Evolutionary conservation across 164 flowering plant species (phyloP), one percentile per base, ranked within the genome.

Genomic region (Malania oleifera): DNA sequence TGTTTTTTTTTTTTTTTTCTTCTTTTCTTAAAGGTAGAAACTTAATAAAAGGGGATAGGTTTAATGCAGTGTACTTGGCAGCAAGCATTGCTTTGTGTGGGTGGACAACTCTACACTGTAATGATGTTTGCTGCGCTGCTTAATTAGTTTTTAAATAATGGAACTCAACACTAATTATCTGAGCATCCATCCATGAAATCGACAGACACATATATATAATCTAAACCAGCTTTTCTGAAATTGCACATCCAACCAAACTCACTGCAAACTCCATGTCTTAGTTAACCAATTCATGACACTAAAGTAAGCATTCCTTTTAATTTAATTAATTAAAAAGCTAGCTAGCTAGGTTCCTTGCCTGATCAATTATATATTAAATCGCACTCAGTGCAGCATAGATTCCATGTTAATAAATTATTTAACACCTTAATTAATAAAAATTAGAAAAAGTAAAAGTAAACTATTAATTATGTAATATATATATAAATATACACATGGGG

Each of bases 381-480:
- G 49, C 39, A 61, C 39, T 57, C 60, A 67, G 50, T 62, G 47
- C 31, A 48, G 57, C 52, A 62, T 64, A 70, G 64, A 70, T 72
- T 76, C 75, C 64, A 54, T 56, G 46, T 65, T 64, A n/a, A n/a
- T n/a, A n/a, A n/a, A n/a, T n/a, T n/a, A 52, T 53, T 28, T 45
- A 34, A 54, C 51, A 38, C 61, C 31, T 34, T 59, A 57, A 63
- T 50, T 39, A 48, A 61, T 34, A 40, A 40, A 51, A 62, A 60
- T n/a, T n/a, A 26, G 58, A 44, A 56, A 60, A 63, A 27, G 58
- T 66, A 63, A 62, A 48, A 29, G 29, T 52, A 63, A 66, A 62
- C 22, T 47, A 63, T 58, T n/a, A n/a, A n/a, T n/a, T n/a, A n/a
- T n/a, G n/a, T n/a, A n/a, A n/a, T n/a, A n/a, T n/a, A n/a, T n/a